A percentile compares a stretch with the other conserved stretches of the same genome.
These are phyloP conservation scores for Quercus tomentella DNA, from an alignment of 331 rosid genomes.

Conservation along the genomic window DNA sequence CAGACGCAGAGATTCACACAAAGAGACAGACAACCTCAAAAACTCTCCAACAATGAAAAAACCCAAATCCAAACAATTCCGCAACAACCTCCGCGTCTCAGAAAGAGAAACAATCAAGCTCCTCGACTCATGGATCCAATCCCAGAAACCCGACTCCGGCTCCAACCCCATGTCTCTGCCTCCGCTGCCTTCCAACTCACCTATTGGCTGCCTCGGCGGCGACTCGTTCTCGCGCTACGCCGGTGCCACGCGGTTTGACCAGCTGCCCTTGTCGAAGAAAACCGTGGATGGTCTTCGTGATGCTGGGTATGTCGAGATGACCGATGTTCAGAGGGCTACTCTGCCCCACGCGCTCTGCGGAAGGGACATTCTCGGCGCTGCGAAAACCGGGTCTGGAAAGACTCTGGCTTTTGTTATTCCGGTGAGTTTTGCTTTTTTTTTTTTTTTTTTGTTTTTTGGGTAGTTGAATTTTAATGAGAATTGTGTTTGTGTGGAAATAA, in stretches of 20 bases:
- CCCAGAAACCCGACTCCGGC: conserved; percentile 68
- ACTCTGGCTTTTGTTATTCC: conserved; percentile 88
- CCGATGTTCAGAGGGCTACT: conserved; percentile 81
- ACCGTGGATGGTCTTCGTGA: conserved; percentile 57
- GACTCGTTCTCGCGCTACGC: conserved; percentile 56
- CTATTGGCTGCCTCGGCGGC: conserved; percentile 39
- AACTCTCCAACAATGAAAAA: conserved; percentile 39
- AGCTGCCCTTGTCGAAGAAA: conserved; percentile 63
- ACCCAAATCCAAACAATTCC: conserved; percentile 45
- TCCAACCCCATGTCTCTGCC: conserved; percentile 76
- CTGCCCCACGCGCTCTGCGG: conserved; percentile 84
- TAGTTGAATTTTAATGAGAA: neutral
- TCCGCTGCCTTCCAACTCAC: conserved; percentile 34
- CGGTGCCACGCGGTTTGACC: conserved; percentile 52
- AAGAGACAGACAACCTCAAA: too few relatives aligned
- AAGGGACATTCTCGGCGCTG: conserved; percentile 89
- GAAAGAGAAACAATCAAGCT: conserved; percentile 56
- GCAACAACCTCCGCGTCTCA: conserved; percentile 43
- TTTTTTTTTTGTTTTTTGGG: neutral
- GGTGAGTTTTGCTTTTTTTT: conserved; percentile 37
- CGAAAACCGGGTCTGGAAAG: conserved; percentile 91
- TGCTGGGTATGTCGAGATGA: conserved; percentile 52
- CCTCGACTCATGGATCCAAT: conserved; percentile 69
- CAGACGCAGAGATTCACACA: too few relatives aligned
- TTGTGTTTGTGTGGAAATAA: neutral